Base-by-base conservation (phyloP, 2,329 filamentous ascomycete species). In the Colletotrichum cereale region DNA sequence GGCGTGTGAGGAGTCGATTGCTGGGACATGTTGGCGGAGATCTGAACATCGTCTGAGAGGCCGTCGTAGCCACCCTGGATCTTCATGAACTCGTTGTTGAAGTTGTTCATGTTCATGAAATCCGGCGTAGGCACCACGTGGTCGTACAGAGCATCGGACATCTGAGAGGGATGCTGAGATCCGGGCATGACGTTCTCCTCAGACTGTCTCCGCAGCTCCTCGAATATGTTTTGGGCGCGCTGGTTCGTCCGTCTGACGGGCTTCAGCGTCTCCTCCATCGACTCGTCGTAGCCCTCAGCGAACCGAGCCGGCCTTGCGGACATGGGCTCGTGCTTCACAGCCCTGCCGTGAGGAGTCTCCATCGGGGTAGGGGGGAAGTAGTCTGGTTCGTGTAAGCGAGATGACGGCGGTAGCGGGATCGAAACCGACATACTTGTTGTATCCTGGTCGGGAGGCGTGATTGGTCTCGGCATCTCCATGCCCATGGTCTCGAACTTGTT, bases 351-450 rank as follows among this genome's bases (percentile, higher is more conserved):
- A 53, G 91, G 91, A 26, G 90, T 92, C 63, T 90, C 88, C 76
- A 87, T 88, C 64, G 92, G 91, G 36, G 92, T 93, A 56, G 91
- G 87, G 68, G 91, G 91, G 74, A 89, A 88, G 76, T 89, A 91
- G 74, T 84, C 90, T 91, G 70, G 63, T 40, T 31, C 18, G 26
- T 26, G 74, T 83, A 53, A 77, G 77, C 56, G 18, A 44, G n/a
- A 42, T 38, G 26, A 11, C 2, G 6, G 12, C 2, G 6, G n/a
- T 7, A 10, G 2, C 38, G 21, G 31, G 24, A 29, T 12, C 29
- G 11, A 29, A 26, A n/a, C 16, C 2, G 24, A 80, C 89, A 83
- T 84, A 92, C 91, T 85, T 76, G 83, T 83, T 77, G 82, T 85
- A 81, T 88, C 88, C 80, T 91, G 88, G 74, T 85, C 86, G 74